Conservation (phyloP, 2,329 filamentous ascomycete species). For the Fusarium bulbicola region DNA sequence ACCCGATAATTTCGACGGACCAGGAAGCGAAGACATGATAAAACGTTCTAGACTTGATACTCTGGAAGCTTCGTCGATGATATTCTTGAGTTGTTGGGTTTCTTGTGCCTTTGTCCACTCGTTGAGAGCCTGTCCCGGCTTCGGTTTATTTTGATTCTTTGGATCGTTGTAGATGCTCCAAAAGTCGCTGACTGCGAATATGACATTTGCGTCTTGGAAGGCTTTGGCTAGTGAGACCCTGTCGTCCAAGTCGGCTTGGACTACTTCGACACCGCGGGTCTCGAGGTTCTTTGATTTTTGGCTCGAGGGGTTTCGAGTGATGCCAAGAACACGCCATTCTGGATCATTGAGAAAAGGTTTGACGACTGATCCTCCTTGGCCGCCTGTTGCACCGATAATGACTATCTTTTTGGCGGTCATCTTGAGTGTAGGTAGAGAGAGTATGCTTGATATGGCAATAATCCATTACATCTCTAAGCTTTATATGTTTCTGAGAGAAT, state of each 20-base stretch:
- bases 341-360: slow-evolving; percentile 1
- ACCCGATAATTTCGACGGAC: not conserved
- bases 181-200: slow-evolving; percentile 3
- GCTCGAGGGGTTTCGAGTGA: slow-evolving; percentile 5
- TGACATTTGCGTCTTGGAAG: not conserved
- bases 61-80: not conserved
- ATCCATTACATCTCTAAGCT: not conserved
- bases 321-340: slow-evolving; percentile 1
- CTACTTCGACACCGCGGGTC: not conserved
- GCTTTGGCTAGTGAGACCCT: not conserved
- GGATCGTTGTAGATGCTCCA: slow-evolving; percentile 5
- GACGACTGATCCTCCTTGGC: slow-evolving; percentile 1
- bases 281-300: not conserved
- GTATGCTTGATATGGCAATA: not conserved
- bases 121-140: not conserved
- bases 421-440: no score
- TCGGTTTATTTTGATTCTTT: not conserved
- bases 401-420: slow-evolving; percentile 4
- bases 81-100: slow-evolving; percentile 1
- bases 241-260: slow-evolving; percentile 6
- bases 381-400: slow-evolving; percentile 4
- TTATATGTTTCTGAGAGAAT: not conserved
- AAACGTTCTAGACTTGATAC: not conserved
- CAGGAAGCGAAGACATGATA: slow-evolving; percentile 2
- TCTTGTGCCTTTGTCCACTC: not conserved